Evolutionary conservation across 352 stramenopile species (phyloP), one percentile per base, ranked within the genome.

Genomic region (Globisporangium paddicum): DNA sequence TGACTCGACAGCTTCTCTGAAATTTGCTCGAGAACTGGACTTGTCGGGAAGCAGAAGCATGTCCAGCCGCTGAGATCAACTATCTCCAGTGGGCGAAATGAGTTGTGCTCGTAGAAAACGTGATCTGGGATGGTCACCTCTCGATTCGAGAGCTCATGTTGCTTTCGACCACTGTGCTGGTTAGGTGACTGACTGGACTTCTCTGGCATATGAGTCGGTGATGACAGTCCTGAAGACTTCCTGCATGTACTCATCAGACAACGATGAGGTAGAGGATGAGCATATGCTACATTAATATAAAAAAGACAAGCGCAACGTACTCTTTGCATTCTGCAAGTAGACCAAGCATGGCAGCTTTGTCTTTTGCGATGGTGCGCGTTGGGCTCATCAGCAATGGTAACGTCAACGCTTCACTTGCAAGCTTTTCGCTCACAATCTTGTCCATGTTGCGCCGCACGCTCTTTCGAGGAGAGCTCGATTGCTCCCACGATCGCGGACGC

Each of bases 31-130:
- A 72, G 21, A 5, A 77, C 54, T 0, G 48, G 25, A 18, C 56
- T 74, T 14, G 54, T 52, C 19, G 69, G 55, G 0, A 5, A 23
- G 25, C 69, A 86, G 19, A 89, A 74, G 28, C 60, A 46, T 1
- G 63, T 69, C 79, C 79, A 91, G 47, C 79, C 73, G 19, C 71
- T 81, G 25, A 91, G 47, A 60, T 80, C 72, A 6, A 91, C 53
- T 19, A 53, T 62, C 8, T 30, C 48, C 1, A 84, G 62, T 0
- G 71, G 71, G 16, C 64, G 48, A 42, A 71, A 76, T 5, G 79
- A 89, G 28, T 91, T 86, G 6, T 64, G 34, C 32, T 76, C 67
- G 37, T 72, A 91, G 52, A 91, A 91, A 16, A 88, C 42, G 13
- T 63, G 44, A 38, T 86, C 69, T 0, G 79, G 81, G 2, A 87